Conservation (phyloP, 208 protist species). For the Strigomonas galati region DNA sequence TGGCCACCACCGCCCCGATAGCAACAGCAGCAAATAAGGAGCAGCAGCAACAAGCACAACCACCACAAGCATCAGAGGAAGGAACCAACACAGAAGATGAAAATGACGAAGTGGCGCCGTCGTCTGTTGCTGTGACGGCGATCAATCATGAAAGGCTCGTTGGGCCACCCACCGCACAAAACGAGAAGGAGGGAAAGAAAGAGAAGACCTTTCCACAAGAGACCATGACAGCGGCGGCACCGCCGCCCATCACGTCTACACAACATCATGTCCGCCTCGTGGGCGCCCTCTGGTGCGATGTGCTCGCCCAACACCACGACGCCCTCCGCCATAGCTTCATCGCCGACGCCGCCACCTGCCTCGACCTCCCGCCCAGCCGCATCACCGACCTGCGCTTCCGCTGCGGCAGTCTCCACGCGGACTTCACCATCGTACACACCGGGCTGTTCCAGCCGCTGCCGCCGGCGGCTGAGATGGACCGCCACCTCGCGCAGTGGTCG, state of each 20-base stretch:
- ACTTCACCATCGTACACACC: conserved; percentile 24
- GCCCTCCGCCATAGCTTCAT: conserved; percentile 14
- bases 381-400: conserved; percentile 17
- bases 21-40: no score
- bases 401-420: conserved; percentile 24
- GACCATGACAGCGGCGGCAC: no score
- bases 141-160: no score
- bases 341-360: conserved; percentile 16
- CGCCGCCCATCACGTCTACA: background rate
- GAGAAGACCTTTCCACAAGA: no score
- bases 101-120: no score
- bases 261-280: conserved; percentile 28
- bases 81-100: no score
- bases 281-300: conserved; percentile 16
- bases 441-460: background rate
- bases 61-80: no score
- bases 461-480: conserved; percentile 4
- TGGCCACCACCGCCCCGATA: no score
- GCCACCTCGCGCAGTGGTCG: conserved; percentile 6
- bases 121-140: no score
- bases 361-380: conserved; percentile 1
- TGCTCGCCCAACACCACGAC: background rate
- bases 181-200: no score
- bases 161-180: no score
- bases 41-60: no score